Conservation (phyloP, 306 rosid genomes). For the Sicyos baderoa region DNA sequence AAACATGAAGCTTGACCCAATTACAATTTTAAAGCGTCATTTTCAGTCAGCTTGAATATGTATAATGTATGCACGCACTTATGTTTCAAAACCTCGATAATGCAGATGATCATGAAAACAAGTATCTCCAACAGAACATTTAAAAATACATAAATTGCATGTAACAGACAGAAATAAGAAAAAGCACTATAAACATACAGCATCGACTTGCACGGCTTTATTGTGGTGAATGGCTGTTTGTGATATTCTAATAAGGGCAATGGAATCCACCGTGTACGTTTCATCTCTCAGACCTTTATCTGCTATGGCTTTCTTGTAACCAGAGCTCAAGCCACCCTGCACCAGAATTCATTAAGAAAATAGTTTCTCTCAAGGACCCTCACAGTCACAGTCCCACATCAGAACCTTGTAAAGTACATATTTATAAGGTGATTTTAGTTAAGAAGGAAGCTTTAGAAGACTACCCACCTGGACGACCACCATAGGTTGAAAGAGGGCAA, state of each 20-base stretch:
- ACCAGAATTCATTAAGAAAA: conserved; percentile 20
- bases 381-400: neutral
- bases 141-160: neutral
- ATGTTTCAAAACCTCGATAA: neutral
- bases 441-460: conserved; percentile 19
- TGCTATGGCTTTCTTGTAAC: conserved; percentile 58
- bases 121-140: too few relatives aligned
- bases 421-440: conserved; percentile 5
- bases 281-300: conserved; percentile 75
- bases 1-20: conserved; percentile 6
- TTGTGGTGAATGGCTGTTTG: conserved; percentile 74
- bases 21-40: neutral
- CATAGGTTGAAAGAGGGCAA: conserved; percentile 93
- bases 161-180: neutral
- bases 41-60: conserved; percentile 1
- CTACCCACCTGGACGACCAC: conserved; percentile 71
- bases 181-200: conserved; percentile 44
- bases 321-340: conserved; percentile 94
- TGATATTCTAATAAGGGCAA: conserved; percentile 74
- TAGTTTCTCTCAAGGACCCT: neutral
- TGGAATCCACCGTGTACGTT: conserved; percentile 54
- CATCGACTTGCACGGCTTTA: conserved; percentile 80
- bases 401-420: neutral
- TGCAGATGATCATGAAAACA: too few relatives aligned
- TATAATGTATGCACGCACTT: neutral